Base-by-base conservation (phyloP, 805 yeast species). In the Cyberlindnera nakhonratchasimensis region DNA sequence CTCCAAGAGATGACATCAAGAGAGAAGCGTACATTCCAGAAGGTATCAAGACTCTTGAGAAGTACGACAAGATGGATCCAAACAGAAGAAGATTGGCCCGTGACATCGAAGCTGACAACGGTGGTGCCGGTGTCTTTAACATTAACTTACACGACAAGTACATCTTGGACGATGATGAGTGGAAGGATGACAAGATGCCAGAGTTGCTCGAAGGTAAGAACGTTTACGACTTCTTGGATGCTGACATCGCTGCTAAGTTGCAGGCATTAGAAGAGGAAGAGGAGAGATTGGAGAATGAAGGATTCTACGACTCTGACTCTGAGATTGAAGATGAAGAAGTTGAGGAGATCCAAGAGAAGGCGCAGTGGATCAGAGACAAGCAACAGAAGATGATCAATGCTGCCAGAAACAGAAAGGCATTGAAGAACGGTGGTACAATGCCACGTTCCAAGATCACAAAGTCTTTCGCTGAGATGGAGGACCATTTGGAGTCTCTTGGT, bases 121-220 rank as follows among this genome's bases (percentile, higher is more conserved):
- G 99, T 62, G 99, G 99, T 63, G 97, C 99, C 33, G 99, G 99
- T 74, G 99, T 93, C 26, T 93, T 70, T 74, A 93, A 89, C 70
- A 79, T 93, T 62, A 89, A 93, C 70, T 74, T 93, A 69, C 87
- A 89, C 64, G 98, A 91, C 61, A 85, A 82, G 59, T 93, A 95
- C 67, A 54, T 93, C 48, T 73, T 93, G 55, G 99, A 91, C 54
- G 91, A 93, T 62, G 98, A 91, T 39, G 95, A 87, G 51, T 93
- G 99, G 99, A 91, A 91, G 76, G 80, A 88, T 53, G 99, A 93
- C 66, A 76, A 84, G 49, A 88, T 93, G 88, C 99, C 99, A 21
- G 99, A 93, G 72, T 76, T 93, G 41, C 71, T 93, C 63, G 89
- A 93, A 60, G 99, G 99, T 69, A 85, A 80, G 71, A 93, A 93